Evolutionary conservation across 805 yeast genomes (phyloP), one percentile per base, ranked within the genome.

Genomic region (Wickerhamomyces bovis): DNA sequence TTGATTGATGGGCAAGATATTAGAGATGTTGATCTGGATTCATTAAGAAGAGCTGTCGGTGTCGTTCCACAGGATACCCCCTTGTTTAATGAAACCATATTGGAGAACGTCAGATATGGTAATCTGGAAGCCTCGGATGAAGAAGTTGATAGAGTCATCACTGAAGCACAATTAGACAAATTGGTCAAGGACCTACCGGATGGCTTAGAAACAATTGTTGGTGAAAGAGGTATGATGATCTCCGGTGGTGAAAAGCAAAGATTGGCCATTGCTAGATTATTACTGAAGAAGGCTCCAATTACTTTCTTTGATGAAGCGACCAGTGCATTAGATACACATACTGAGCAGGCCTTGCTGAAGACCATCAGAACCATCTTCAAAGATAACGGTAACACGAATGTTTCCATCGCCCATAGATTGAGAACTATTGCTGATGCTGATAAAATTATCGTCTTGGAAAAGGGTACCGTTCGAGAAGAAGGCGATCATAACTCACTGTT

Each of bases 181-280:
- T 68, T 92, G 41, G 73, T 92, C 15, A 55, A 64, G 6, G 86
- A 82, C 39, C 66, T 94, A 41, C 98, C 99, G 0, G 85, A 86
- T 13, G 97, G 97, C 1, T 70, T 77, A 38, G 71, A 84, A 25
- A 94, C 98, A 0, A 72, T 87, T 48, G 99, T 94, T 16, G 99
- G 99, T 42, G 99, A 94, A 65, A 73, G 95, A 61, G 99, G 99
- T n/a, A 76, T 94, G 76, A 94, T 94, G 99, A 90, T 94, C 41
- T 89, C 97, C 22, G 99, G 99, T n/a, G 99, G 99, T 50, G 99
- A 94, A 64, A 90, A 94, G 63, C 99, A 94, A 67, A 72, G 99
- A 52, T 71, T 94, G 39, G 98, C 99, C 0, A 89, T 94, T 53
- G 94, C 97, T 1, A 75, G 99, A 53, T 78, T 94, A n/a, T 65